phyloP scores from a whole-genome alignment of 257 asterid genomes.

The Misopates orontium region DNA sequence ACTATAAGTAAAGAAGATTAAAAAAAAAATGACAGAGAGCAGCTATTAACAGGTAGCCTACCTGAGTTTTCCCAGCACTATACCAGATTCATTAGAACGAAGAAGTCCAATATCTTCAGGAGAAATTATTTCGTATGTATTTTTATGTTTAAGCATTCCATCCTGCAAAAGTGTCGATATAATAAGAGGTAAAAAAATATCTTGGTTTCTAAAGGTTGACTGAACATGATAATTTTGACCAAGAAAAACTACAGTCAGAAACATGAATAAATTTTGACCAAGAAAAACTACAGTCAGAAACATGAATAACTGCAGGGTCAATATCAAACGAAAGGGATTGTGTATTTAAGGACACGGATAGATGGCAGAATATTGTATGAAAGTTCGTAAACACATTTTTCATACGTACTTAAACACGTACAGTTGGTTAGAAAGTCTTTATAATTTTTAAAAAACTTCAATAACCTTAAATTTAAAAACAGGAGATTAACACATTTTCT shows the following conservation, averaged over 20 bases:
- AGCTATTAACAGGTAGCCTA: constrained; percentile 25
- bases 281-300: background rate
- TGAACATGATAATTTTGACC: background rate
- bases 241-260: too few relatives aligned
- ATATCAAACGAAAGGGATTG: too few relatives aligned
- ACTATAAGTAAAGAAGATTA: too few relatives aligned
- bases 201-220: background rate
- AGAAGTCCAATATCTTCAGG: constrained; percentile 96
- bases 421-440: too few relatives aligned
- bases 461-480: too few relatives aligned
- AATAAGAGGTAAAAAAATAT: background rate
- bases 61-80: constrained; percentile 98
- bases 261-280: too few relatives aligned
- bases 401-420: too few relatives aligned
- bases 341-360: too few relatives aligned
- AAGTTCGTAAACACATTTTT: too few relatives aligned
- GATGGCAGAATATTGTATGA: too few relatives aligned
- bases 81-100: constrained; percentile 88
- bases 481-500: too few relatives aligned
- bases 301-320: background rate
- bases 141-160: constrained; percentile 93
- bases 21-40: background rate
- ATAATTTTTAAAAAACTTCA: too few relatives aligned
- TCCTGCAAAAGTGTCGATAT: constrained; percentile 48
- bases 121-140: constrained; percentile 88